Evolutionary conservation across 345 rosid genomes (phyloP).

Genomic region (Eucalyptus lansdowneana): DNA sequence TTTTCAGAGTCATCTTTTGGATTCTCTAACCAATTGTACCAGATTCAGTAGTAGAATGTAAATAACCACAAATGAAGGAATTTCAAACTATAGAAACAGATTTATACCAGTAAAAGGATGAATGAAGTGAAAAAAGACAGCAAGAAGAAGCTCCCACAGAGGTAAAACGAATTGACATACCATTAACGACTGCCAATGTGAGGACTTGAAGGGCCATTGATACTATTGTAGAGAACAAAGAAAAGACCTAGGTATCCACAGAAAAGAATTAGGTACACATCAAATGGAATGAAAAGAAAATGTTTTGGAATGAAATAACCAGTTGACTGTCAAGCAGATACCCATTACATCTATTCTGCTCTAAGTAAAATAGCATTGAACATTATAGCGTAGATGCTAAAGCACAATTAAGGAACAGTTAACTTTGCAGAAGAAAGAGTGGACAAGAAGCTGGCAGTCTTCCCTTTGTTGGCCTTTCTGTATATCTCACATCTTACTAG

Average conservation of each 20-base stretch:
- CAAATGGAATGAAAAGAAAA: neutral
- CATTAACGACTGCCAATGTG: slow-evolving; percentile 51
- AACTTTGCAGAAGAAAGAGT: neutral
- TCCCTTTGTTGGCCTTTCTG: neutral
- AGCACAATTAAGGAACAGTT: neutral
- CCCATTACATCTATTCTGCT: neutral
- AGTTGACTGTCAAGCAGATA: neutral
- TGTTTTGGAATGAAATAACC: neutral
- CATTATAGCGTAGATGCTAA: neutral
- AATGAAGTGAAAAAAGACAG: neutral
- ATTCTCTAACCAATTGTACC: neutral
- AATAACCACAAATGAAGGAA: neutral
- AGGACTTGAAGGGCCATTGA: slow-evolving; percentile 57
- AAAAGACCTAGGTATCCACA: slow-evolving; percentile 55
- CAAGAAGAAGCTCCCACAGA: neutral
- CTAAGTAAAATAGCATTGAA: neutral
- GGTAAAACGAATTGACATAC: slow-evolving; percentile 15
- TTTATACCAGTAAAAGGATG: neutral
- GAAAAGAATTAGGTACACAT: neutral
- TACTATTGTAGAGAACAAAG: slow-evolving; percentile 49
- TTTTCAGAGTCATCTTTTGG: neutral
- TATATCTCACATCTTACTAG: neutral
- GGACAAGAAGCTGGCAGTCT: neutral
- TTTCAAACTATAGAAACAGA: neutral
- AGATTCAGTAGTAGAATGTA: neutral